phyloP scores from a whole-genome alignment of 495 filamentous ascomycete genomes.

The Xylaria longipes region DNA sequence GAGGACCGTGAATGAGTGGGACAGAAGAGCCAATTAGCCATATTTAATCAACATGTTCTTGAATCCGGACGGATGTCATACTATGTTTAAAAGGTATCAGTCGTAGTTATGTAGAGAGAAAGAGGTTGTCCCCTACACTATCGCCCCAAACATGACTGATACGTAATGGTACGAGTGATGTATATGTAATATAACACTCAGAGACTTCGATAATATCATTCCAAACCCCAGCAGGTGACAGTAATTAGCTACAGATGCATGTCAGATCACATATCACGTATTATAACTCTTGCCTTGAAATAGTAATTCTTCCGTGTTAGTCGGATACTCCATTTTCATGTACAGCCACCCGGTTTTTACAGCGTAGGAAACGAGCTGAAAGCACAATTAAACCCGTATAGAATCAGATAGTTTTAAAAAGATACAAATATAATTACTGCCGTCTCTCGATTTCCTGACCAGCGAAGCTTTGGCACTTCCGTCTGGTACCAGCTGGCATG shows the following conservation, averaged over 20 bases:
- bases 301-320: not conserved
- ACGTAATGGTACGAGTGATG: not conserved
- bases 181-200: not conserved
- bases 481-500: not conserved
- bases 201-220: not conserved
- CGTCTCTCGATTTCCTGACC: not conserved
- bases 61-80: not conserved
- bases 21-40: not conserved
- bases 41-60: not conserved
- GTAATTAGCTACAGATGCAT: not conserved
- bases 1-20: not conserved
- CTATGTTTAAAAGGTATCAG: not conserved
- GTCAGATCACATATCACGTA: not conserved
- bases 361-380: not conserved
- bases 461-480: not conserved
- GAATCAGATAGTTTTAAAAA: not conserved
- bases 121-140: not conserved
- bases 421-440: not conserved
- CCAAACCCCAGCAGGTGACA: not conserved
- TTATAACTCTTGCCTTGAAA: no score
- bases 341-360: not conserved
- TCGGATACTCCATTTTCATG: not conserved
- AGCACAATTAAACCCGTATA: not conserved
- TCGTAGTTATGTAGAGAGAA: not conserved
- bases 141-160: constrained; percentile 7